These are phyloP conservation scores for Cenchrus purpureus DNA, from an alignment of 176 grass and related monocot species.

Conservation along the genomic window DNA sequence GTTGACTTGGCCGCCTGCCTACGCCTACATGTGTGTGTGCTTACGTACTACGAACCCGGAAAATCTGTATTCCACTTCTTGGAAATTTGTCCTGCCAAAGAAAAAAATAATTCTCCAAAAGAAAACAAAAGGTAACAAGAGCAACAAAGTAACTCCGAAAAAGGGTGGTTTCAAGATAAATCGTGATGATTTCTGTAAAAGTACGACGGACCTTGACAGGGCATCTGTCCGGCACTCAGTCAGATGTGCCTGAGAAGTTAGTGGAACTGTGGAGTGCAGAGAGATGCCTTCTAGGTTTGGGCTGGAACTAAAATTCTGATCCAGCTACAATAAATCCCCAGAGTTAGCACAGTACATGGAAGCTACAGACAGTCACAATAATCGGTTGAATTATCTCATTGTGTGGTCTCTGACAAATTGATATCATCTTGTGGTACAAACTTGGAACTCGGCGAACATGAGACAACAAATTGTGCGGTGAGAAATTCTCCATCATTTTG, in stretches of 20 bases:
- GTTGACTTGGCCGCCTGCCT: neutral
- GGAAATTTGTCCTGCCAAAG: neutral
- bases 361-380: slow-evolving; percentile 31
- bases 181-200: neutral
- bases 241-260: too few species aligned
- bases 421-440: slow-evolving; percentile 37
- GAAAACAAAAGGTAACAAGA: neutral
- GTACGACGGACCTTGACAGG: too few species aligned
- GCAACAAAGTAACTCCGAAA: neutral
- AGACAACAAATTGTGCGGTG: slow-evolving; percentile 46
- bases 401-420: slow-evolving; percentile 38
- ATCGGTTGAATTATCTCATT: slow-evolving; percentile 14
- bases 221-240: neutral
- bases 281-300: neutral
- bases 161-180: neutral
- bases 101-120: neutral
- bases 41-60: neutral
- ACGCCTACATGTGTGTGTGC: neutral
- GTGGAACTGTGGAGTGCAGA: neutral
- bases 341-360: slow-evolving; percentile 33
- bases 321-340: slow-evolving; percentile 15
- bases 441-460: slow-evolving; percentile 33
- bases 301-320: neutral
- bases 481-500: slow-evolving; percentile 41
- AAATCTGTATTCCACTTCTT: neutral